phyloP scores from a whole-genome alignment of 805 yeast genomes.

The Teunomyces kruisii region DNA sequence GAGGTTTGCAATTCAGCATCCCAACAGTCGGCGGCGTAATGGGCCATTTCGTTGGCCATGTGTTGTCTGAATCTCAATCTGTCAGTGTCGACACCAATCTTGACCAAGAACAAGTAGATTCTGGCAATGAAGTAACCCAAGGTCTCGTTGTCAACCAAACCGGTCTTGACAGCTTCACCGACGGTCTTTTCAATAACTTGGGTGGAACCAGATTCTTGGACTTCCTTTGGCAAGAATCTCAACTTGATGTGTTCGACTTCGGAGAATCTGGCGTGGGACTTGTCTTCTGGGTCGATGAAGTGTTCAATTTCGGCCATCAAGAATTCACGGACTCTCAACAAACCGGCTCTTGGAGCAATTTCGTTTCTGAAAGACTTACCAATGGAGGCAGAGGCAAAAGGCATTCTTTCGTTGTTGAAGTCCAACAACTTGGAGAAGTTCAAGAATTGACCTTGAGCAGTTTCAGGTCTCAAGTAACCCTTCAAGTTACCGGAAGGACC shows the following conservation, averaged over 20 bases:
- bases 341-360: conserved; percentile 97
- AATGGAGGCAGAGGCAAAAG: conserved; percentile 98
- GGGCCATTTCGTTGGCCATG: conserved; percentile 99
- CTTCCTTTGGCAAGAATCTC: conserved; percentile 78
- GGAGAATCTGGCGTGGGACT: conserved; percentile 75
- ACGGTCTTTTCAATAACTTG: conserved; percentile 61
- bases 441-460: conserved; percentile 99
- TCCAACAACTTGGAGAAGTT: conserved; percentile 93
- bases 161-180: conserved; percentile 86
- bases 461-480: conserved; percentile 97
- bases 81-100: conserved; percentile 84
- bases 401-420: conserved; percentile 94
- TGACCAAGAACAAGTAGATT: conserved; percentile 77
- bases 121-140: conserved; percentile 96
- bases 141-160: conserved; percentile 94
- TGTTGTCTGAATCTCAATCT: conserved; percentile 97
- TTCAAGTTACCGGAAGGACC: conserved; percentile 97
- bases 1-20: conserved; percentile 96
- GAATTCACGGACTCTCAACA: conserved; percentile 96
- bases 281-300: conserved; percentile 90
- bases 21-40: conserved; percentile 99
- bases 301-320: conserved; percentile 99
- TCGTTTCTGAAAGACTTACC: conserved; percentile 99
- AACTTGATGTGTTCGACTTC: conserved; percentile 73
- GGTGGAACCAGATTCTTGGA: conserved; percentile 85